phyloP scores from a whole-genome alignment of 208 protist species.

The Lotmaria passim region DNA sequence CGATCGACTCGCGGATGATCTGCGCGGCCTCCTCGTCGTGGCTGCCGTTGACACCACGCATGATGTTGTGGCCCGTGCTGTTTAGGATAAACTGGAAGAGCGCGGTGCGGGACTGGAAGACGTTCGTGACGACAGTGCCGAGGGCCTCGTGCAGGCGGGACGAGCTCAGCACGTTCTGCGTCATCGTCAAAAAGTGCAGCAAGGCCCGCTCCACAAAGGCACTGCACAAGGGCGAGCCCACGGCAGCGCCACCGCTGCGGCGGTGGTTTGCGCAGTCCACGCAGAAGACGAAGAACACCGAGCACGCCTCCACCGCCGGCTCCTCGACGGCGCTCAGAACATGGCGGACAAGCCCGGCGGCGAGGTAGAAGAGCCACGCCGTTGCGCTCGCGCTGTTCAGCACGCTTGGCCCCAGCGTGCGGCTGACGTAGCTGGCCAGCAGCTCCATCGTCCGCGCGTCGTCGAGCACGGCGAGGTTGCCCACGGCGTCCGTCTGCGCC shows the following conservation, averaged over 20 bases:
- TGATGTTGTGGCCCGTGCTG: conserved; percentile 81
- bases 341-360: conserved; percentile 54
- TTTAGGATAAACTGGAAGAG: conserved; percentile 89
- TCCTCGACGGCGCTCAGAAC: conserved; percentile 60
- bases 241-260: conserved; percentile 16
- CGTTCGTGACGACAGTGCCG: conserved; percentile 57
- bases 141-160: conserved; percentile 54
- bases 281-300: conserved; percentile 68
- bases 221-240: conserved; percentile 31
- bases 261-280: conserved; percentile 76
- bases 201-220: conserved; percentile 74
- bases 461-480: conserved; percentile 56
- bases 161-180: conserved; percentile 67
- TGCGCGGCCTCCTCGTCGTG: conserved; percentile 61
- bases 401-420: conserved; percentile 50
- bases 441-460: conserved; percentile 45
- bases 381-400: conserved; percentile 64
- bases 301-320: conserved; percentile 45
- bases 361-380: conserved; percentile 83
- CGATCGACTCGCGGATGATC: conserved; percentile 75
- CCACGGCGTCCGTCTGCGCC: conserved; percentile 57
- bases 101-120: conserved; percentile 64
- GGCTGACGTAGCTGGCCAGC: conserved; percentile 59
- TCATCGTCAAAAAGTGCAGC: conserved; percentile 70
- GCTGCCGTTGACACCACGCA: conserved; percentile 48